Percentiles rank a stretch among this genome's conserved stretches.
phyloP scores from a whole-genome alignment of 768 basidiomycete species.

The Leucocoprinus sp. region DNA sequence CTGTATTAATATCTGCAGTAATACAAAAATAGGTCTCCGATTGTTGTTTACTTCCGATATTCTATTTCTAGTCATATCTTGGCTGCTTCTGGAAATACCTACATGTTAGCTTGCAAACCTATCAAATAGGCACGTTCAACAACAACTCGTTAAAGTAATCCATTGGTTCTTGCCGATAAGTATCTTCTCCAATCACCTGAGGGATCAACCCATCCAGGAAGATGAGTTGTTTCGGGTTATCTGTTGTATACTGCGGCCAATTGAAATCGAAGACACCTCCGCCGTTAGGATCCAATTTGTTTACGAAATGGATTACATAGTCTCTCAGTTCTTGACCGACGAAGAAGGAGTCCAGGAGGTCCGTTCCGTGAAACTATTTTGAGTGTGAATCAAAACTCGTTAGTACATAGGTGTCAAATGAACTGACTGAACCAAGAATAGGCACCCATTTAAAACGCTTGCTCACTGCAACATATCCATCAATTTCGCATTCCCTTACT shows the following conservation, averaged over 20 bases:
- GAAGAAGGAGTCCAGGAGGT: conserved; percentile 29
- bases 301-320: conserved; percentile 36
- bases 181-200: conserved; percentile 29
- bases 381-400: no score
- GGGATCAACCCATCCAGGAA: conserved; percentile 28
- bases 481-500: not conserved
- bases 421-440: conserved; percentile 35
- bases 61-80: no score
- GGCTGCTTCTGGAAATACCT: no score
- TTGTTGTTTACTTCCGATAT: no score
- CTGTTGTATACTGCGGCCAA: conserved; percentile 24
- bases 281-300: conserved; percentile 19
- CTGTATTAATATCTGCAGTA: no score
- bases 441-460: conserved; percentile 35
- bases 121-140: conserved; percentile 22
- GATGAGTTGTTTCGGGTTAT: conserved; percentile 25
- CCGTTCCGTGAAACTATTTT: conserved; percentile 34
- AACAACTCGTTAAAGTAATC: conserved; percentile 24
- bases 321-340: conserved; percentile 30
- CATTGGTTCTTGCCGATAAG: conserved; percentile 30
- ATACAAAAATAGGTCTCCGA: no score
- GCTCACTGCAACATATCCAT: conserved; percentile 26
- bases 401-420: not conserved
- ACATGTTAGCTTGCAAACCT: no score
- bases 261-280: conserved; percentile 5